Conservation (phyloP, 306 rosid species). For the Arachis hypogaea region DNA sequence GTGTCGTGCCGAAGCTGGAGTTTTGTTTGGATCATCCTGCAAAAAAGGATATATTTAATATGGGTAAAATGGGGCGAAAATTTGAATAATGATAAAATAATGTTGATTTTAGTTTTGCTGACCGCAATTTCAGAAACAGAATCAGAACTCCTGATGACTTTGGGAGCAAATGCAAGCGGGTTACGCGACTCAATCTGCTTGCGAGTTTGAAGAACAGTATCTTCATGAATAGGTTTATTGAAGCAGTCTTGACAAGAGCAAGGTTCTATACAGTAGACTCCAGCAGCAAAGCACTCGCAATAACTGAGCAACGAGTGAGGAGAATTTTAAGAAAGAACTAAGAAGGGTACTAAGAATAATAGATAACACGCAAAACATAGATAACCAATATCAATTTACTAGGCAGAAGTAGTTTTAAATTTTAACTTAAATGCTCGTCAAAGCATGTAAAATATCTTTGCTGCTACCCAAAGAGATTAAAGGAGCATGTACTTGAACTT, state of each 20-base stretch:
- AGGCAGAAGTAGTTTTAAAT: slow-evolving; percentile 5
- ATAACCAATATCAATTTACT: slow-evolving; percentile 14
- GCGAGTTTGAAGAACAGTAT: slow-evolving; percentile 78
- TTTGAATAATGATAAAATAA: slow-evolving; percentile 19
- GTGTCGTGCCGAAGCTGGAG: slow-evolving; percentile 83
- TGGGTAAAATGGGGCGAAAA: slow-evolving; percentile 20
- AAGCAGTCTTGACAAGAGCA: slow-evolving; percentile 85
- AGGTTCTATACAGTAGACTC: slow-evolving; percentile 88
- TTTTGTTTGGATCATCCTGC: slow-evolving; percentile 80
- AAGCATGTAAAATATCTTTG: slow-evolving; percentile 3
- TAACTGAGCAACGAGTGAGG: slow-evolving; percentile 50
- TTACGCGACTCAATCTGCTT: slow-evolving; percentile 86
- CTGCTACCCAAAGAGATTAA: not conserved
- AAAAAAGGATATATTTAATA: slow-evolving; percentile 33
- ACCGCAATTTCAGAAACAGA: slow-evolving; percentile 73
- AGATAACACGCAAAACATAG: not conserved
- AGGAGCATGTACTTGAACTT: slow-evolving; percentile 42
- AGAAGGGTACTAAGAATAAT: not conserved
- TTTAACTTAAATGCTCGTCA: not conserved
- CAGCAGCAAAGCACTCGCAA: slow-evolving; percentile 94
- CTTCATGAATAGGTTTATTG: slow-evolving; percentile 83
- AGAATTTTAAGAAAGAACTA: not conserved
- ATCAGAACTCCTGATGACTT: slow-evolving; percentile 73
- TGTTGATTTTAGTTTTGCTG: slow-evolving; percentile 34
- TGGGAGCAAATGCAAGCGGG: slow-evolving; percentile 94